Evolutionary conservation across 768 basidiomycete genomes (phyloP).

Genomic region (Tulasnella sp.): DNA sequence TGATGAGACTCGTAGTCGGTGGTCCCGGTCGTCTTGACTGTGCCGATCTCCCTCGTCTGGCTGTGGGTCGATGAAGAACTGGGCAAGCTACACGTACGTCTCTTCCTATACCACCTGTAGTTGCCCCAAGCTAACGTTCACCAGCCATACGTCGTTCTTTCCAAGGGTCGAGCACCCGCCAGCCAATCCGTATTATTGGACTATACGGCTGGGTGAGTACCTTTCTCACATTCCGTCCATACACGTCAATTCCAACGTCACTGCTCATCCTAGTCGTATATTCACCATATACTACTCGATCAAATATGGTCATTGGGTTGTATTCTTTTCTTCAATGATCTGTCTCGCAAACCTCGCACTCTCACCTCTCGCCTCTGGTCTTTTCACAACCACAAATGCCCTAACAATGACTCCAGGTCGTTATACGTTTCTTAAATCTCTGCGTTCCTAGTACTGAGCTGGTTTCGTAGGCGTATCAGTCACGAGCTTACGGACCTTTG

Average conservation of each 20-base stretch:
- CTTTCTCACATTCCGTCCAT: slow-evolving; percentile 20
- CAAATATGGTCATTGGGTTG: slow-evolving; percentile 41
- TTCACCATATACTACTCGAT: slow-evolving; percentile 35
- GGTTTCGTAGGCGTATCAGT: slow-evolving; percentile 22
- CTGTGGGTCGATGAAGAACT: slow-evolving; percentile 42
- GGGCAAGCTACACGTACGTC: slow-evolving; percentile 44
- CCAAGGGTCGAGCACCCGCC: slow-evolving; percentile 40
- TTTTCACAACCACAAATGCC: slow-evolving; percentile 21
- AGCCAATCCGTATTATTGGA: slow-evolving; percentile 51
- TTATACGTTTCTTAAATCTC: slow-evolving; percentile 11
- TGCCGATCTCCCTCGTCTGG: slow-evolving; percentile 42
- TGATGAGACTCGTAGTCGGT: slow-evolving; percentile 36
- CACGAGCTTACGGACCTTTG: slow-evolving; percentile 33
- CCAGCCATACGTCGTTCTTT: slow-evolving; percentile 51
- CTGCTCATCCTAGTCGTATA: not conserved
- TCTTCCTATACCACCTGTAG: not conserved
- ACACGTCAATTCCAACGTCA: not conserved
- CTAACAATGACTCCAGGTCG: not conserved
- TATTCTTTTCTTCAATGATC: slow-evolving; percentile 41
- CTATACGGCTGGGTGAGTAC: slow-evolving; percentile 36
- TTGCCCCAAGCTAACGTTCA: not conserved
- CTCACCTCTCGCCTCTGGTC: slow-evolving; percentile 43
- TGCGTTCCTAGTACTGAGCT: no score
- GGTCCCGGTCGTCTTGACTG: slow-evolving; percentile 40
- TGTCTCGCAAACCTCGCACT: slow-evolving; percentile 36